These are phyloP conservation scores for Penicillium simplicissimum DNA, from an alignment of 495 filamentous ascomycete genomes.

Conservation along the genomic window DNA sequence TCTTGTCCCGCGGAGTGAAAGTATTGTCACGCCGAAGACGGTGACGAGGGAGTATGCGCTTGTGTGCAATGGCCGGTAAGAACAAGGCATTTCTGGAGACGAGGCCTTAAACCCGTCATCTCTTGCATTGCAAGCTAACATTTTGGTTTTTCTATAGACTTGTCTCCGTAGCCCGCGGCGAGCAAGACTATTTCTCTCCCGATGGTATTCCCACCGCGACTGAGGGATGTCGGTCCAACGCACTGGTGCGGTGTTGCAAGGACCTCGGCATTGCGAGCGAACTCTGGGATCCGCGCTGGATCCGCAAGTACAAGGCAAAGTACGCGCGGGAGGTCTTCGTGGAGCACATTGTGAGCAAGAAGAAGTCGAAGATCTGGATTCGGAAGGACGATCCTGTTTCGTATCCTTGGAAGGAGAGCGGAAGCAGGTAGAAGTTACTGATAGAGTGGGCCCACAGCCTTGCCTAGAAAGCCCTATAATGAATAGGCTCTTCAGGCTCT, in stretches of 20 bases:
- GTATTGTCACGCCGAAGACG: conserved; percentile 81
- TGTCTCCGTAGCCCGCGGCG: conserved; percentile 88
- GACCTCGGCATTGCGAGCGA: conserved; percentile 94
- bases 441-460: neutral
- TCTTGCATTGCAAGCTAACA: neutral
- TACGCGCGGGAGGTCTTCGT: conserved; percentile 77
- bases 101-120: neutral
- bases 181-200: conserved; percentile 90
- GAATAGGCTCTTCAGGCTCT: neutral
- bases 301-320: conserved; percentile 66
- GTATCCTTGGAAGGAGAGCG: conserved; percentile 76
- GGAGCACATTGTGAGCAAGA: conserved; percentile 82
- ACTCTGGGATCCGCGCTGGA: conserved; percentile 94
- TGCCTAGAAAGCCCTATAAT: neutral
- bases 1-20: conserved; percentile 84
- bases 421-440: neutral
- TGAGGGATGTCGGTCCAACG: conserved; percentile 96
- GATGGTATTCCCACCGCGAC: conserved; percentile 95
- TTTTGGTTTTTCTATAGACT: conserved; percentile 54
- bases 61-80: conserved; percentile 84
- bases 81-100: neutral
- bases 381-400: conserved; percentile 78
- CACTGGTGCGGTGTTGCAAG: conserved; percentile 95
- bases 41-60: conserved; percentile 96
- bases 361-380: conserved; percentile 82